phyloP scores from a whole-genome alignment of 768 basidiomycete genomes.

The Panaeolus cyanescens region DNA sequence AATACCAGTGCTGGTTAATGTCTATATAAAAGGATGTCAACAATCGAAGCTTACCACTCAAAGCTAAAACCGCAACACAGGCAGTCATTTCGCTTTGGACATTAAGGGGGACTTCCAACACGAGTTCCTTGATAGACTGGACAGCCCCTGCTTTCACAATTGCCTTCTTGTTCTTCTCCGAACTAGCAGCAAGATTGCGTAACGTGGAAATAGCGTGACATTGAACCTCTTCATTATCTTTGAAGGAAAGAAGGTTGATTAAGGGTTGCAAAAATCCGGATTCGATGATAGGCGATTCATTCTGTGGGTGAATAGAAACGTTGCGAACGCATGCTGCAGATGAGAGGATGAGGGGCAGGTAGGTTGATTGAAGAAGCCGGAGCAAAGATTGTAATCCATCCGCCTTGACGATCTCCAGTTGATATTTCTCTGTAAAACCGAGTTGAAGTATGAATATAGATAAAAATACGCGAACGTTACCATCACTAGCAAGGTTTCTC shows the following conservation, averaged over 20 bases:
- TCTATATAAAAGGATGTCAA: neutral
- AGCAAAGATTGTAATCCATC: slow-evolving; percentile 91
- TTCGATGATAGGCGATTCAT: slow-evolving; percentile 99
- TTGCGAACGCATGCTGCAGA: slow-evolving; percentile 99
- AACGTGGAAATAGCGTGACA: slow-evolving; percentile 98
- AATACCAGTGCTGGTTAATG: slow-evolving; percentile 8
- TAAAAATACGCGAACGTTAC: slow-evolving; percentile 42
- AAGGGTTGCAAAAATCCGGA: slow-evolving; percentile 95
- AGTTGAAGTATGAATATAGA: neutral
- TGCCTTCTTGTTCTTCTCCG: slow-evolving; percentile 97
- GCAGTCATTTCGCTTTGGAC: slow-evolving; percentile 99
- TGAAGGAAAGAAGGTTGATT: slow-evolving; percentile 95
- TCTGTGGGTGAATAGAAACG: slow-evolving; percentile 97
- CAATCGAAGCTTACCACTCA: slow-evolving; percentile 73
- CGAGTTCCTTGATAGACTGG: slow-evolving; percentile 94
- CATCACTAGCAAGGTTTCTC: slow-evolving; percentile 95
- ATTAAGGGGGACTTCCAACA: slow-evolving; percentile 91
- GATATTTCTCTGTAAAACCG: slow-evolving; percentile 82
- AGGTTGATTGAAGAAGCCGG: slow-evolving; percentile 93
- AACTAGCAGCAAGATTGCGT: slow-evolving; percentile 93
- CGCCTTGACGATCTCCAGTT: slow-evolving; percentile 95
- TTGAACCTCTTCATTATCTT: slow-evolving; percentile 99
- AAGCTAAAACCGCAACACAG: slow-evolving; percentile 92
- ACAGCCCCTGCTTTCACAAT: slow-evolving; percentile 98
- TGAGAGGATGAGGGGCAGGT: slow-evolving; percentile 96